These are phyloP conservation scores for Leccinum disarticulatum DNA, from an alignment of 768 basidiomycete genomes.

Conservation along the genomic window DNA sequence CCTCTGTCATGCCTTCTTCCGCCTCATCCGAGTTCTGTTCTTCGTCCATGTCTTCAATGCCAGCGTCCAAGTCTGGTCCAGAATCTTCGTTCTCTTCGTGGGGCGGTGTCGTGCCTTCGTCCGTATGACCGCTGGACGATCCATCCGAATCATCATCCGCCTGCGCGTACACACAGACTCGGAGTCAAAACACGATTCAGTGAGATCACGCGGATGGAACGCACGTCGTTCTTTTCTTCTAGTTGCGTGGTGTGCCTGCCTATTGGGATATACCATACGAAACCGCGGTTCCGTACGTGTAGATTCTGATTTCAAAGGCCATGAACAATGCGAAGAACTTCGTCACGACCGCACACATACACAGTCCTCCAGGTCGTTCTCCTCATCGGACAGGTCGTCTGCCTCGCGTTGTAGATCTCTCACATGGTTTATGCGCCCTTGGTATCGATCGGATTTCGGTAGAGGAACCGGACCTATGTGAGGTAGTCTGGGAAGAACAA, in stretches of 20 bases:
- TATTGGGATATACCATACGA: constrained; percentile 67
- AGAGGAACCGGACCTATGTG: constrained; percentile 65
- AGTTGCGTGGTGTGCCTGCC: constrained; percentile 70
- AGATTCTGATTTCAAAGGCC: constrained; percentile 43
- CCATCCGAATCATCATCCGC: constrained; percentile 38
- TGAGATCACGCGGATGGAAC: constrained; percentile 16
- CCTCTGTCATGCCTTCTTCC: constrained; percentile 50
- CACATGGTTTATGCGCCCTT: constrained; percentile 57
- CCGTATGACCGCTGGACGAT: constrained; percentile 33
- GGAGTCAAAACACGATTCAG: background rate
- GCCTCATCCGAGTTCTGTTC: constrained; percentile 43
- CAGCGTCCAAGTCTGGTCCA: constrained; percentile 37
- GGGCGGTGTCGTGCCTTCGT: constrained; percentile 29
- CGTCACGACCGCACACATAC: constrained; percentile 39
- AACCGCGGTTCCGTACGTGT: constrained; percentile 64
- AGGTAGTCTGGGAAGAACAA: constrained; percentile 63
- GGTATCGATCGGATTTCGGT: constrained; percentile 45
- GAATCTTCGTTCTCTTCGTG: constrained; percentile 43
- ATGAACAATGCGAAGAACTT: background rate
- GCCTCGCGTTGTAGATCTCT: constrained; percentile 75
- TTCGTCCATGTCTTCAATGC: constrained; percentile 43
- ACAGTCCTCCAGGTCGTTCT: constrained; percentile 75
- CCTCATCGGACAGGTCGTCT: constrained; percentile 84
- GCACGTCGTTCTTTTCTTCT: constrained; percentile 84
- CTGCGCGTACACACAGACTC: constrained; percentile 16